Evolutionary conservation across 2,329 filamentous ascomycete species (phyloP), one percentile per base, ranked within the genome.

Genomic region (Pestalotiopsis sp.): DNA sequence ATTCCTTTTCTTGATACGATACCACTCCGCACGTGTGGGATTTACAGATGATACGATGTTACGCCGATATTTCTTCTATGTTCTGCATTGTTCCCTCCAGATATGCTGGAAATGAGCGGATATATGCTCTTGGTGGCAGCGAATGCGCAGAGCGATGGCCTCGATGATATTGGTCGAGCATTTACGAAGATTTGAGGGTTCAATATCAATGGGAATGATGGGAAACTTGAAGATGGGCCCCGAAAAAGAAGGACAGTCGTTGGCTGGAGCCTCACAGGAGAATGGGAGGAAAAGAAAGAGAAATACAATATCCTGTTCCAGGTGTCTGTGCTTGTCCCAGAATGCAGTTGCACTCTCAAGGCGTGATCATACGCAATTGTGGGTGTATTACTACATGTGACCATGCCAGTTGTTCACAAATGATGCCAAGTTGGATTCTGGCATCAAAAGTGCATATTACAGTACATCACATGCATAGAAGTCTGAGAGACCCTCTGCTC

Each of bases 1-100:
- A 75, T 73, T 72, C 74, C 74, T 77, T 73, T 72, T 75, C 76
- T 70, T 73, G 76, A 69, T 75, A 75, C 76, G 77, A 79, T 79
- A 78, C 77, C 77, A 78, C 75, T 63, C 68, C 73, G 75, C 76
- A 74, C 76, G 76, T 73, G 69, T 74, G 76, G 74, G 75, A 62
- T 72, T 52, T 52, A 73, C 72, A 71, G 73, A 71, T 73, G 72
- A 72, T 70, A 73, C 72, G 69, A 73, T 74, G 72, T 65, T 69
- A 71, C 71, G 71, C 75, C 72, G 71, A 71, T 70, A 67, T 31
- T 38, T 31, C 27, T 45, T 56, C 52, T 57, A n/a, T 61, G 20
- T n/a, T 61, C 65, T 56, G 39, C 65, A 52, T 56, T 67, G 17
- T 38, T 56, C n/a, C 41, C 38, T 65, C 23, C 38, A 59, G 57